These are phyloP conservation scores for Aspergillus novoparasiticus DNA, from an alignment of 2,329 filamentous ascomycete species.

Conservation along the genomic window DNA sequence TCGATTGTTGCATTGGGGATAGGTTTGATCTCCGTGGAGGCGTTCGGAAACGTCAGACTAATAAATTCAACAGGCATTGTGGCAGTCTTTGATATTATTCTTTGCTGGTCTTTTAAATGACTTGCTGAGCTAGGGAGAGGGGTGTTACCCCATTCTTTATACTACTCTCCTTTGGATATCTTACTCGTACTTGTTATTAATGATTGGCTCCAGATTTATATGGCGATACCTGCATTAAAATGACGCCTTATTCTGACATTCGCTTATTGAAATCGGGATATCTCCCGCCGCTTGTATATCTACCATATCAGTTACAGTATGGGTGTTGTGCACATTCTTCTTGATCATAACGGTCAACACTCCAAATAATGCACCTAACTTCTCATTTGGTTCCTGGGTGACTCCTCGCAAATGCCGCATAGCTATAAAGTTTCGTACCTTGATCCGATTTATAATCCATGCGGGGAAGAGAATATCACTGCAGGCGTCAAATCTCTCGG, in stretches of 20 bases:
- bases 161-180: background rate
- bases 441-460: background rate
- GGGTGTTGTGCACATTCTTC: background rate
- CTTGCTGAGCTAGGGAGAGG: background rate
- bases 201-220: background rate
- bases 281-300: background rate
- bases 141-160: background rate
- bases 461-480: background rate
- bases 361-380: background rate
- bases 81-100: background rate
- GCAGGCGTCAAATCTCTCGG: background rate
- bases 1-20: slow-evolving; percentile 57
- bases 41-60: slow-evolving; percentile 59
- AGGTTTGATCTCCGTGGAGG: slow-evolving; percentile 58
- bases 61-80: slow-evolving; percentile 57
- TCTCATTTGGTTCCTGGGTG: background rate
- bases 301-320: background rate
- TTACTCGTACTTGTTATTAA: too few relatives aligned
- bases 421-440: background rate
- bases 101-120: too few relatives aligned
- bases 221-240: background rate
- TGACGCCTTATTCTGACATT: background rate
- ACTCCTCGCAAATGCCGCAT: background rate
- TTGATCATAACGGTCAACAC: background rate
- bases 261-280: background rate